Evolutionary conservation across 2,329 filamentous ascomycete genomes (phyloP).

Genomic region (Calonectria hawksworthii): DNA sequence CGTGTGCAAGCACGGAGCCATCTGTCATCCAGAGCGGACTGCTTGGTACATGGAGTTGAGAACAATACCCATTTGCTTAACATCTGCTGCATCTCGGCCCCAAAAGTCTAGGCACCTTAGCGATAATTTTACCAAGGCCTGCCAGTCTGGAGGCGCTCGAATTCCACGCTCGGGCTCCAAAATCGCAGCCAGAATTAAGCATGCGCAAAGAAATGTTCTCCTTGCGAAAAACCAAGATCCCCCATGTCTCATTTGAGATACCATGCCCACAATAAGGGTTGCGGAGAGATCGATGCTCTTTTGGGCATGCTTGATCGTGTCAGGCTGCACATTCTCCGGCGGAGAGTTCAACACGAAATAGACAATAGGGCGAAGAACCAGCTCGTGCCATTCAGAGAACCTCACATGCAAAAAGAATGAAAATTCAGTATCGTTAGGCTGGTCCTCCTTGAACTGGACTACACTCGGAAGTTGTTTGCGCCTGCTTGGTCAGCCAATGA

Average conservation of each 20-base stretch:
- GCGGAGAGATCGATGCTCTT: slow-evolving; percentile 24
- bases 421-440: slow-evolving; percentile 20
- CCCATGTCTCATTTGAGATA: slow-evolving; percentile 18
- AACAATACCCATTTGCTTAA: slow-evolving; percentile 8
- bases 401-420: slow-evolving; percentile 23
- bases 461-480: slow-evolving; percentile 19
- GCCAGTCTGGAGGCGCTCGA: slow-evolving; percentile 14
- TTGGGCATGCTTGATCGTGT: slow-evolving; percentile 15
- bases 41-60: slow-evolving; percentile 14
- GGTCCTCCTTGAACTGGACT: slow-evolving; percentile 21
- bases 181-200: slow-evolving; percentile 18
- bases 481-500: background rate
- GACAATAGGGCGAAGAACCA: slow-evolving; percentile 25
- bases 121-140: background rate
- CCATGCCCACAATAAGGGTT: background rate
- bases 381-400: slow-evolving; percentile 27
- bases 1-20: background rate
- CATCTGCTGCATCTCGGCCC: slow-evolving; percentile 11
- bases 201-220: slow-evolving; percentile 19
- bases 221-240: slow-evolving; percentile 27
- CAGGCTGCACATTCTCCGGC: background rate
- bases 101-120: slow-evolving; percentile 8
- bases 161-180: slow-evolving; percentile 8
- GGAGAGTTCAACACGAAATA: slow-evolving; percentile 25
- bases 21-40: background rate